These are phyloP conservation scores for Penicillium samsonianum DNA, from an alignment of 495 filamentous ascomycete genomes.

Conservation along the genomic window DNA sequence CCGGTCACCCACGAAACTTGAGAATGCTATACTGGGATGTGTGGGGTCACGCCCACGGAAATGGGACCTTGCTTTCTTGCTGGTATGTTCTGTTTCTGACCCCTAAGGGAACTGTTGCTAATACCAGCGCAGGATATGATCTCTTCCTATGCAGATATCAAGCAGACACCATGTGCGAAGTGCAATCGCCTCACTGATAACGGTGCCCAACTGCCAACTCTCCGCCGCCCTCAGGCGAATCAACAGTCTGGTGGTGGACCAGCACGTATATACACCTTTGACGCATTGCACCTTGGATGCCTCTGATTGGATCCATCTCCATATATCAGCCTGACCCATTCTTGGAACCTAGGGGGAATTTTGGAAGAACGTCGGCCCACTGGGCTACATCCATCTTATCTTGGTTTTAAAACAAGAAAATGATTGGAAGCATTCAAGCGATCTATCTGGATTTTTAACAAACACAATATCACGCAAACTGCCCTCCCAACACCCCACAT, in stretches of 20 bases:
- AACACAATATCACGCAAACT: background rate
- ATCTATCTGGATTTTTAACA: background rate
- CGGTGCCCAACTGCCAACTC: slow-evolving; percentile 39
- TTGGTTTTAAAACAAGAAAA: background rate
- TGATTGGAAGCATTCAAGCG: background rate
- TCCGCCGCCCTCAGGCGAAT: slow-evolving; percentile 27
- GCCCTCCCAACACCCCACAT: background rate
- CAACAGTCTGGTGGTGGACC: slow-evolving; percentile 10
- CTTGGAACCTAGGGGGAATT: background rate
- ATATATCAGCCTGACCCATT: background rate
- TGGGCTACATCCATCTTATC: background rate
- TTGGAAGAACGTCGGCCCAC: background rate
- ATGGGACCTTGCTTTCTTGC: slow-evolving; percentile 46
- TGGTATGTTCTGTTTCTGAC: slow-evolving; percentile 31
- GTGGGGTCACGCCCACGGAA: slow-evolving; percentile 40
- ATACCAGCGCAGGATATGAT: slow-evolving; percentile 39
- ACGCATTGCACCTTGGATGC: slow-evolving; percentile 31
- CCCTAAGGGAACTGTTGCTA: slow-evolving; percentile 4
- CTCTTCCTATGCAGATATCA: slow-evolving; percentile 43
- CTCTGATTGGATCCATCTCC: slow-evolving; percentile 12
- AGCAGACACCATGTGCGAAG: slow-evolving; percentile 40
- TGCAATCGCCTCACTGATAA: slow-evolving; percentile 42
- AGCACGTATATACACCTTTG: slow-evolving; percentile 19
- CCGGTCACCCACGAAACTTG: slow-evolving; percentile 33
- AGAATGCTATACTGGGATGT: slow-evolving; percentile 35